A percentile compares a stretch with the other conserved stretches of the same genome.
Evolutionary conservation across 164 flowering plant species (phyloP).

Genomic region (Sedum album): DNA sequence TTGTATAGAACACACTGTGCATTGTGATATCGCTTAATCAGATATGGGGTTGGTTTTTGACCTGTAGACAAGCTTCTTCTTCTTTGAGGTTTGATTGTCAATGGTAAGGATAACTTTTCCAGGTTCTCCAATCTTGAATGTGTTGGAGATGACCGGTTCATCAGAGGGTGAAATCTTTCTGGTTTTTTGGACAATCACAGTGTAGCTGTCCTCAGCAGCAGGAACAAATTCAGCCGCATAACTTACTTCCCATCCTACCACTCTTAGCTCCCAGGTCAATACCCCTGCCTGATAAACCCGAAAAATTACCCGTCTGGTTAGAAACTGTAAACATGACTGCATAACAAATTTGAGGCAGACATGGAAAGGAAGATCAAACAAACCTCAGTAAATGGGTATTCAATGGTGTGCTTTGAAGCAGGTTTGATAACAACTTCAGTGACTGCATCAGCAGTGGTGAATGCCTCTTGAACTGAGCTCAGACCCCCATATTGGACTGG

Average conservation of each 20-base stretch:
- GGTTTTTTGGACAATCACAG: no score
- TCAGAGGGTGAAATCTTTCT: constrained; percentile 49
- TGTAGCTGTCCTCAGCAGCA: constrained; percentile 41
- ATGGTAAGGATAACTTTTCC: constrained; percentile 73
- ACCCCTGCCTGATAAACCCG: constrained; percentile 29
- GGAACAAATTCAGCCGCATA: constrained; percentile 79
- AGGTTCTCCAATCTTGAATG: constrained; percentile 60
- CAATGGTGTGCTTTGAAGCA: constrained; percentile 53
- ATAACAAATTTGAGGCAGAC: background rate
- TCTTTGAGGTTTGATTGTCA: constrained; percentile 75
- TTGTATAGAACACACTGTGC: no score
- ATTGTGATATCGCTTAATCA: background rate
- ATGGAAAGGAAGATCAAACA: background rate
- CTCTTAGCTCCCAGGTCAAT: constrained; percentile 71
- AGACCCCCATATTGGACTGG: constrained; percentile 81
- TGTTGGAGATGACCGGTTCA: constrained; percentile 45
- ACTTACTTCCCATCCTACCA: constrained; percentile 73
- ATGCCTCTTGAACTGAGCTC: constrained; percentile 56
- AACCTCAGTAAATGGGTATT: constrained; percentile 70
- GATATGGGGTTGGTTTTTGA: constrained; percentile 45
- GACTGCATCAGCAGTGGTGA: constrained; percentile 49
- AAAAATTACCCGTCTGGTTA: background rate
- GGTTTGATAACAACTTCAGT: constrained; percentile 69
- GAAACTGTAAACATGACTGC: background rate
- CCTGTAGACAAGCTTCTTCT: constrained; percentile 85